Evolutionary conservation across 1,139 yeast genomes (phyloP).

Genomic region (Lodderomyces orthopsilosis): DNA sequence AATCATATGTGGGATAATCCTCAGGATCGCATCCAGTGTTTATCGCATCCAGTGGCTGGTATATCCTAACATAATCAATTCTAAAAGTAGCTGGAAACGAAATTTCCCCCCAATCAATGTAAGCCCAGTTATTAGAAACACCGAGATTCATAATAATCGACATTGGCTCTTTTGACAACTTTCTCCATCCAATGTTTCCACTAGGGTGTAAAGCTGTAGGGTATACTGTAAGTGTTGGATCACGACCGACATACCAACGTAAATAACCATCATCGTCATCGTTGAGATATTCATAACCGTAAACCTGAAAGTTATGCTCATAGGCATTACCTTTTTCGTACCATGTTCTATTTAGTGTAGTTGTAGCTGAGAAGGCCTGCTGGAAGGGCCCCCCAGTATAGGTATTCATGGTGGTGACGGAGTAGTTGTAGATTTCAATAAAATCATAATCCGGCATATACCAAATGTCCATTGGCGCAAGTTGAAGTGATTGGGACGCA

Average conservation of each 20-base stretch:
- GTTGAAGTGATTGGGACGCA: conserved; percentile 78
- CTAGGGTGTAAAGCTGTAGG: conserved; percentile 71
- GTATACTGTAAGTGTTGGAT: conserved; percentile 60
- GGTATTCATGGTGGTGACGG: conserved; percentile 67
- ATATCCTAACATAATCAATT: conserved; percentile 74
- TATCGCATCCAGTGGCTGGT: conserved; percentile 58
- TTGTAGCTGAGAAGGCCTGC: conserved; percentile 76
- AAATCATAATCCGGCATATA: conserved; percentile 77
- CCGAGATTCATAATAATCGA: conserved; percentile 75
- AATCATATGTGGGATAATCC: conserved; percentile 70
- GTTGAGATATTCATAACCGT: conserved; percentile 73
- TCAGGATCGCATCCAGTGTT: conserved; percentile 73
- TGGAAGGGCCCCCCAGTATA: conserved; percentile 85
- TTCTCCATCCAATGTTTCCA: conserved; percentile 78
- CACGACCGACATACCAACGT: conserved; percentile 77
- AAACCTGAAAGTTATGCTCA: conserved; percentile 57
- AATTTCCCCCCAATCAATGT: conserved; percentile 72
- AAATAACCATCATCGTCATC: conserved; percentile 68
- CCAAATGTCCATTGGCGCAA: conserved; percentile 88
- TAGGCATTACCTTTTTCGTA: conserved; percentile 49
- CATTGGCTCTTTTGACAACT: conserved; percentile 84
- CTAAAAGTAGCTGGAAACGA: conserved; percentile 66
- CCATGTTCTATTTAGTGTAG: conserved; percentile 73
- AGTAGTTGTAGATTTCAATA: conserved; percentile 57
- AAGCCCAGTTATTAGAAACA: conserved; percentile 77